Conservation (phyloP, 495 filamentous ascomycete species). For the Daldinia vernicosa region DNA sequence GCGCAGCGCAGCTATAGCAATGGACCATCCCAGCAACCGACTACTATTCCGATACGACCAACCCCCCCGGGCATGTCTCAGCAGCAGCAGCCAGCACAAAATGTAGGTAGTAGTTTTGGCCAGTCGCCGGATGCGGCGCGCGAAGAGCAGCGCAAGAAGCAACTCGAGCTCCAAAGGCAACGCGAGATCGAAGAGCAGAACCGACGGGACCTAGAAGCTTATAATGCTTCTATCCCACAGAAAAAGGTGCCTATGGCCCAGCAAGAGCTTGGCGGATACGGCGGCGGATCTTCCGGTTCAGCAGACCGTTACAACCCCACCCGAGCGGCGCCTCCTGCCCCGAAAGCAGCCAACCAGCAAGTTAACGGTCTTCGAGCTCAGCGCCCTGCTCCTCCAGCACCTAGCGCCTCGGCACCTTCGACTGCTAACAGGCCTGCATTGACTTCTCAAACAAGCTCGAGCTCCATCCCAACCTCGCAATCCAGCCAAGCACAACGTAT, state of each 20-base stretch:
- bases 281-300: constrained; percentile 60
- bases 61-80: constrained; percentile 53
- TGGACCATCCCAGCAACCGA: constrained; percentile 38
- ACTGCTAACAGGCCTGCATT: constrained; percentile 51
- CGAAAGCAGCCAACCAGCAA: constrained; percentile 60
- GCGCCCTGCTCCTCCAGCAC: constrained; percentile 62
- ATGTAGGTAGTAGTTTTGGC: constrained; percentile 55
- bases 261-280: constrained; percentile 83
- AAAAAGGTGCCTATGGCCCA: constrained; percentile 79
- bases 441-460: constrained; percentile 53
- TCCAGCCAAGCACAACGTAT: constrained; percentile 40
- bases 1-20: constrained; percentile 59
- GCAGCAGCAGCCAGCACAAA: constrained; percentile 57
- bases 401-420: constrained; percentile 38
- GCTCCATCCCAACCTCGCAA: constrained; percentile 35
- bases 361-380: constrained; percentile 60
- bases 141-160: constrained; percentile 57
- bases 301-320: constrained; percentile 83
- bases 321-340: constrained; percentile 70
- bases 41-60: constrained; percentile 49
- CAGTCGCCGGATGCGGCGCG: constrained; percentile 66
- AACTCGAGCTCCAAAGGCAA: constrained; percentile 60
- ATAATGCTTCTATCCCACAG: constrained; percentile 87
- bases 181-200: constrained; percentile 72
- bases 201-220: constrained; percentile 79